Evolutionary conservation across 345 rosid species (phyloP).

Genomic region (Lepidium sativum): DNA sequence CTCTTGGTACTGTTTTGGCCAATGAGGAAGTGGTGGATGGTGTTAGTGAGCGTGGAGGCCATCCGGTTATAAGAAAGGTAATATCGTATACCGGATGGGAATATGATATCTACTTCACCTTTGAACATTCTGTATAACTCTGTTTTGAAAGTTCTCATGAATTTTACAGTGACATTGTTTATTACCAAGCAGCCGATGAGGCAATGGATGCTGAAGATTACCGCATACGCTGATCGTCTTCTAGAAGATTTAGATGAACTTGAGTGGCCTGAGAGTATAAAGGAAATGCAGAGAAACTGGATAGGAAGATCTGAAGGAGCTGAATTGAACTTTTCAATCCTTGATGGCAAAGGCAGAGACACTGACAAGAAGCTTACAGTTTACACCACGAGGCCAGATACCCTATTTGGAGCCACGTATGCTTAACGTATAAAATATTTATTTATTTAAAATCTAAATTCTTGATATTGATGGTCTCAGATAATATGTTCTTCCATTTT

Average conservation of each 20-base stretch:
- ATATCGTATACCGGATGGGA: background rate
- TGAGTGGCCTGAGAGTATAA: constrained; percentile 89
- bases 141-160: constrained; percentile 50
- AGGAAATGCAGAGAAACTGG: constrained; percentile 97
- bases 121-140: constrained; percentile 23
- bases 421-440: background rate
- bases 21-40: constrained; percentile 99
- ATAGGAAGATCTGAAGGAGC: constrained; percentile 94
- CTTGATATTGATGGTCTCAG: background rate
- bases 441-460: background rate
- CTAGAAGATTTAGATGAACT: constrained; percentile 86
- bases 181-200: constrained; percentile 99
- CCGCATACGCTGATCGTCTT: constrained; percentile 89
- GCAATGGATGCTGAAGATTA: constrained; percentile 97
- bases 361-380: constrained; percentile 49
- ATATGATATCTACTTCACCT: background rate
- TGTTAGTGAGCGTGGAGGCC: constrained; percentile 93
- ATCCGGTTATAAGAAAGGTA: constrained; percentile 96
- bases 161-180: constrained; percentile 94
- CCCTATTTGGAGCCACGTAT: constrained; percentile 92
- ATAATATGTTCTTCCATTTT: constrained; percentile 12
- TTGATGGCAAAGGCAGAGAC: constrained; percentile 46
- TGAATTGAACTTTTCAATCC: constrained; percentile 55
- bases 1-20: constrained; percentile 96
- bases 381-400: constrained; percentile 88